Evolutionary conservation across 352 stramenopile genomes (phyloP), one percentile per base, ranked within the genome.

Genomic region (Aphanomyces invadans): DNA sequence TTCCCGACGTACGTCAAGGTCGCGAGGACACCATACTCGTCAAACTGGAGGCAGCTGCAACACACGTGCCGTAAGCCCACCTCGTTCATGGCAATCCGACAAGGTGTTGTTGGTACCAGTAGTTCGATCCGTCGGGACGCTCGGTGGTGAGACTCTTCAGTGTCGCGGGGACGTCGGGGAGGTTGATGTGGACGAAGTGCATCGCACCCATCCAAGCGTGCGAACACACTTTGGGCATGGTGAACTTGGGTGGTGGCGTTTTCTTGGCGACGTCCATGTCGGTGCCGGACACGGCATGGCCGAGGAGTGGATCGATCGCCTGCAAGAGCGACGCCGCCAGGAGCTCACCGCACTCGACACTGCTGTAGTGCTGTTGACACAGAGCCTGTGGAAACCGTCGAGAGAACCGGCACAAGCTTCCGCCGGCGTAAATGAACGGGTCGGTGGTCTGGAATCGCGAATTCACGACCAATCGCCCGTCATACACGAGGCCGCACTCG

Each of bases 401-500:
- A 0, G 86, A 95, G 63, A 96, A 95, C 28, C 87, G 83, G 26
- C 83, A 90, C 21, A 91, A 68, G 4, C 72, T 78, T 2, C 87
- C 87, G 12, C 75, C 82, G 9, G 74, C 83, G 2, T 93, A 75
- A n/a, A 96, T 83, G 36, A 72, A 67, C 10, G 77, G 70, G 65
- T 97, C 91, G 0, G 86, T 87, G 28, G 91, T 97, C 28, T 78
- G 77, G 76, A 97, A 90, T 36, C 73, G 69, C 15, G 81, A 81
- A 64, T 95, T 88, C 23, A 97, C 90, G 32, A 97, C 89, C 29
- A 97, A 78, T 0, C 88, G 78, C 0, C 90, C 90, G 68, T 97
- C 90, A 70, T 96, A 97, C 23, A 97, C 90, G 32, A 97, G 80
- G 5, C 90, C 91, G 60, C 81, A 88, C 48, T 95, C 86, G 70